Evolutionary conservation across 257 asterid species (phyloP), one percentile per base, ranked within the genome.

Genomic region (Solanum chmielewskii): DNA sequence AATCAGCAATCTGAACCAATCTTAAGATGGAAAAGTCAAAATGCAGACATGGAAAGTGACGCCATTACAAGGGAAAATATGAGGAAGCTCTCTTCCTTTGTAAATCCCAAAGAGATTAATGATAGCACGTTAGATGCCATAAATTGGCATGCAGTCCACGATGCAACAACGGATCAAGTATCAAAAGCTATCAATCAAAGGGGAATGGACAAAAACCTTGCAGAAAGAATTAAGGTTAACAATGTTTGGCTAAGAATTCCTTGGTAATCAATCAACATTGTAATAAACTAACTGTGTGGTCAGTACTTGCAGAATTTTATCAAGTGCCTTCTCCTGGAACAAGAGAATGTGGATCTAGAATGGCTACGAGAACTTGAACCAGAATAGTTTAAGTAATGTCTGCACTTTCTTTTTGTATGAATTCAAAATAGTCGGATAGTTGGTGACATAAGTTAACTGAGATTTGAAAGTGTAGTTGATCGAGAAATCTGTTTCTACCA

Each of bases 161-260:
- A 84, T 83, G 86, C 89, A 41, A 52, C 39, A 20, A 85, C 18
- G 4, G 59, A 83, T 49, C 85, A 90, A 60, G 12, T 90, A 75
- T 77, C 89, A 1, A 35, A 69, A 78, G 33, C 84, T 83, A 84
- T 90, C 27, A 77, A 31, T 16, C 85, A 86, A 18, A 88, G 92
- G 52, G 92, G 92, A 86, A 86, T 88, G 90, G 64, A 86, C 41
- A 86, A 86, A 42, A 64, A 86, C 35, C 90, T 90, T 60, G 90
- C 92, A 64, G 56, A 9, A 29, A 83, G 87, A 76, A 90, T 90
- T 41, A 86, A 88, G 92, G 92, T 90, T 47, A 62, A 59, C 9
- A 10, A 62, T 41, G 18, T 10, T 59, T 27, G 11, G 29, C 11
- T 18, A 33, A 13, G 14, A 83, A 23, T 83, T 76, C 4, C 59